Base-by-base conservation (phyloP, 2,329 filamentous ascomycete species). In the Waltergamsia citrina region DNA sequence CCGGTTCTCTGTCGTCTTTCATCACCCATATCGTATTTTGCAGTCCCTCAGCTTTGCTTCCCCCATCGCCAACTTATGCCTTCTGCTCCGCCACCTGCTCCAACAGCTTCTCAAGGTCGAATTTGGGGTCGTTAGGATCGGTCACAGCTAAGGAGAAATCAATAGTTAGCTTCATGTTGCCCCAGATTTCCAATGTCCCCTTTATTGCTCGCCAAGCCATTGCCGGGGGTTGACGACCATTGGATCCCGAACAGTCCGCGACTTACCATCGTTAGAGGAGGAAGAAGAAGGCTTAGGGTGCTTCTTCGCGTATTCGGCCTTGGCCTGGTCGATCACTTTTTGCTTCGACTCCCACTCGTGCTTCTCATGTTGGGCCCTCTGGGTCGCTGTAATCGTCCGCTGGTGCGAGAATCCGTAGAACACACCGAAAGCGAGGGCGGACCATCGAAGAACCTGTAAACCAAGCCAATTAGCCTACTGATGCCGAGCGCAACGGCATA, bases 351-450 rank as follows among this genome's bases (percentile, higher is more conserved):
- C 73, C 60, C 90, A 96, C 60, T 94, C 85, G 56, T 78, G 77
- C 63, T 93, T 68, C 51, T 76, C 73, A 50, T 80, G 75, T 47
- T 78, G 70, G 41, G 73, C 64, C 65, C 79, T 83, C 54, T 87
- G 78, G 52, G 74, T 63, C 37, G 83, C 63, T 48, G 67, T 80
- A 62, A 98, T 81, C 42, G 77, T 74, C 55, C 81, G 72, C 70
- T 98, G 92, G 71, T 94, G 90, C 64, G 81, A 85, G 70, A 94
- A 78, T 61, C 92, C 92, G 71, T 98, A 98, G 67, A 94, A 81
- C 58, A 96, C 69, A 59, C 92, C 92, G 54, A 86, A 71, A 55
- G 80, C 84, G 48, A 98, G 84, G 58, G 88, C 88, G 56, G 87
- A 90, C 75, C 90, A 98, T 67, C 92, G 88, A 63, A 96, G 77